Evolutionary conservation across 1,139 yeast genomes (phyloP), one percentile per base, ranked within the genome.

Genomic region (Geotrichum restrictum): DNA sequence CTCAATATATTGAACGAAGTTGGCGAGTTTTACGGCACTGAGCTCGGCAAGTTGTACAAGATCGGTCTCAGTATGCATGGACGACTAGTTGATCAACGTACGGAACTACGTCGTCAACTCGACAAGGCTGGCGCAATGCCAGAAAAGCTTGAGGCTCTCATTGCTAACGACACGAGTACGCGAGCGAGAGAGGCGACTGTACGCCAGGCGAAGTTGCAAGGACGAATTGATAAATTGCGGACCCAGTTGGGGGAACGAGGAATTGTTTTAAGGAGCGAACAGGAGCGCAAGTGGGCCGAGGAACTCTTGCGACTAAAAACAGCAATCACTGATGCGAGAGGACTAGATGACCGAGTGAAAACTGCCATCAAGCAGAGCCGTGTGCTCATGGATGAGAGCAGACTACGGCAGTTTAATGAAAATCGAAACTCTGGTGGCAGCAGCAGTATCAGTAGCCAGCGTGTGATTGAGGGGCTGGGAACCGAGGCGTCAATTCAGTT

Each of bases 281-380:
- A 70, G 13, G 83, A 78, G 59, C 64, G 67, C 56, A 64, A 62
- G 33, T 78, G 81, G 80, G 70, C 74, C 57, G 67, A 62, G 24
- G 81, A 76, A 58, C 64, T 78, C 13, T 69, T 67, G 46, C 63
- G 68, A 11, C 56, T 65, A 32, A 59, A 60, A 42, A 44, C 51
- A 13, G 49, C 50, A n/a, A 51, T 62, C 24, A 54, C 58, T 18
- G 52, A 44, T 11, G 16, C 56, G 10, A 40, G 49, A 24, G 66
- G 66, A 1, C 51, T 62, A 31, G 65, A 60, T n/a, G 46, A 51
- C 13, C 59, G 65, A 2, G 54, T 57, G 32, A 54, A 49, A 16
- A 58, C 53, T 41, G 62, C 60, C 11, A 34, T 57, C 38, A 39
- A 37, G 10, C 60, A 56, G 45, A 22, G 34, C 31, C 16, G 14